Evolutionary conservation across 176 grass and related monocot species (phyloP).

Genomic region (Zea mays): DNA sequence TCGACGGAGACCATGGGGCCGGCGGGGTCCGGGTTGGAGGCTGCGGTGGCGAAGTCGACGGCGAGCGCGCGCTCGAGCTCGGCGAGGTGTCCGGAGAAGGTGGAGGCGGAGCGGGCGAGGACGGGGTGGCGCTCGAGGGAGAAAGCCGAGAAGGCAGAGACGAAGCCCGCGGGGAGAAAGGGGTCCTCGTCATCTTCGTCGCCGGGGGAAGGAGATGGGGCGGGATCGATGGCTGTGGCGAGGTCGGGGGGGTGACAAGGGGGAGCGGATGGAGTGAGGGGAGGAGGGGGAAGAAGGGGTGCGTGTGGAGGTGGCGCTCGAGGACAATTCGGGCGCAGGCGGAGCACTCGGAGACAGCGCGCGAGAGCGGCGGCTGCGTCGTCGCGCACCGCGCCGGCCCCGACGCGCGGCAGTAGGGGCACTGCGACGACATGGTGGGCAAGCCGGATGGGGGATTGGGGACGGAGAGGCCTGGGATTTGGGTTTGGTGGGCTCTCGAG

Average conservation of each 20-base stretch:
- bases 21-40: no score
- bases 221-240: constrained; percentile 24
- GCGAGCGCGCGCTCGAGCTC: constrained; percentile 90
- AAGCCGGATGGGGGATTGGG: no score
- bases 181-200: constrained; percentile 55
- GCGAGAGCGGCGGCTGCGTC: constrained; percentile 57
- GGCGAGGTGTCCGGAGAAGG: constrained; percentile 83
- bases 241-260: constrained; percentile 88
- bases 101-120: no score
- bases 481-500: no score
- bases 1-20: no score
- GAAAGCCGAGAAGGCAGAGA: constrained; percentile 92
- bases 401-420: no score
- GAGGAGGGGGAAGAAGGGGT: constrained; percentile 82
- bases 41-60: no score
- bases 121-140: constrained; percentile 85
- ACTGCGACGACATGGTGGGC: no score
- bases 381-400: no score
- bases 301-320: constrained; percentile 72
- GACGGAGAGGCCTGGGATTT: no score
- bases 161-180: constrained; percentile 84
- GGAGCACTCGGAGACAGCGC: constrained; percentile 76
- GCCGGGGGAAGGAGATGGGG: background rate
- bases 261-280: constrained; percentile 66
- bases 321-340: constrained; percentile 73